Evolutionary conservation across 2,329 filamentous ascomycete species (phyloP).

Genomic region (Diplodia seriata): DNA sequence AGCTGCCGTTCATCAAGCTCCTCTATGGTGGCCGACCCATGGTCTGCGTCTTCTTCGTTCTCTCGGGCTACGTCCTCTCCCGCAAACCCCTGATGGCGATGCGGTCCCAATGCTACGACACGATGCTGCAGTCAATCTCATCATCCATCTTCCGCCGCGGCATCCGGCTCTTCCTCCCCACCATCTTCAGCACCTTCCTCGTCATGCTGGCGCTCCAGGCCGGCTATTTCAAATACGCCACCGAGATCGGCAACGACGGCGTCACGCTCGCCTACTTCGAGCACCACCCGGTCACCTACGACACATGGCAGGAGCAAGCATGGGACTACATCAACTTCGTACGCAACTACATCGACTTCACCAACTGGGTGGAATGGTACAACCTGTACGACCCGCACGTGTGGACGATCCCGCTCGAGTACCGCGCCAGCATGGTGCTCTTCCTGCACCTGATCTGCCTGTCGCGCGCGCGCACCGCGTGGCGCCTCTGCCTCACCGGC

Average conservation of each 20-base stretch:
- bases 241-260: conserved; percentile 38
- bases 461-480: conserved; percentile 33
- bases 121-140: conserved; percentile 53
- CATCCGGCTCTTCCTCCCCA: conserved; percentile 58
- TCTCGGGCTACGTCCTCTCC: conserved; percentile 61
- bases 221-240: conserved; percentile 38
- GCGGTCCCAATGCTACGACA: conserved; percentile 49
- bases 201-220: conserved; percentile 35
- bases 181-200: conserved; percentile 63
- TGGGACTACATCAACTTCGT: conserved; percentile 43
- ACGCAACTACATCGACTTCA: conserved; percentile 32
- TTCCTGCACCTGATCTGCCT: conserved; percentile 37
- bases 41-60: conserved; percentile 61
- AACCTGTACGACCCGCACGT: conserved; percentile 43
- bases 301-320: conserved; percentile 42
- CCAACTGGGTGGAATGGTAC: conserved; percentile 29
- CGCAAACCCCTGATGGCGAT: conserved; percentile 54
- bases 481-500: conserved; percentile 33
- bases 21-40: conserved; percentile 67
- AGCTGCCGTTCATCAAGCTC: conserved; percentile 64
- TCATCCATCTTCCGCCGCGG: conserved; percentile 60
- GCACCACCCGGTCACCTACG: conserved; percentile 17
- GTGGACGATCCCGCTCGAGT: conserved; percentile 50
- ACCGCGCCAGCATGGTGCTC: conserved; percentile 41
- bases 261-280: conserved; percentile 37